Evolutionary conservation across 148 eudicot species (phyloP), one percentile per base, ranked within the genome.

Genomic region (Nyssa sinensis): DNA sequence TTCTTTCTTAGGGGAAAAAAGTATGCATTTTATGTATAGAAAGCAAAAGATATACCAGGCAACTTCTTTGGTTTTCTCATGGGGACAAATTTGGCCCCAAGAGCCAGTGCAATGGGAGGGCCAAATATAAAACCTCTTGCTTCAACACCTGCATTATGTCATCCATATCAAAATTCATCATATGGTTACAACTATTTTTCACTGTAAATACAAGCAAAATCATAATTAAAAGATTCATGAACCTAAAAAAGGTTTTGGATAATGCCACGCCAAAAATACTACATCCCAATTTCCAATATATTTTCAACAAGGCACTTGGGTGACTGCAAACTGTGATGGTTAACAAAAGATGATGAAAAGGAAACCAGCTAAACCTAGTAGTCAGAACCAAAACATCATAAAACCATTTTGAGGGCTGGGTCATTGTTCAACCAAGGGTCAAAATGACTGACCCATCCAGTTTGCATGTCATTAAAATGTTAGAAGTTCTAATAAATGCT

Each of bases 61-160:
- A 94, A 69, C 79, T 92, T 94, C 27, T 91, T 91, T 16, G 98
- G 98, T 72, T 94, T 94, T 74, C 98, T 88, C 84, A 94, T 79
- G 14, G 98, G 98, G 62, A 92, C 98, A 85, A 94, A 94, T 75
- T 94, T 94, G 32, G 98, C 98, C 32, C 98, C 98, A 76, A 94
- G 88, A 76, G 98, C 98, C 83, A 94, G 64, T 19, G 98, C 98
- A 79, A 94, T 88, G 11, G 98, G 98, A 78, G 98, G 96, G 64
- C 98, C 98, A 77, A 94, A 94, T 77, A 94, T 94, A 78, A 94
- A 94, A 21, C 98, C 98, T 84, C 98, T 88, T 31, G 98, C 98
- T 79, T 94, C 98, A 81, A 94, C 71, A 81, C 98, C 98, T 94
- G 82, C 84, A 88, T 29, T 25, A 77, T 21, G 21, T 61, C 34